phyloP scores from a whole-genome alignment of 2,329 filamentous ascomycete species.

The Parascedosporium putredinis region DNA sequence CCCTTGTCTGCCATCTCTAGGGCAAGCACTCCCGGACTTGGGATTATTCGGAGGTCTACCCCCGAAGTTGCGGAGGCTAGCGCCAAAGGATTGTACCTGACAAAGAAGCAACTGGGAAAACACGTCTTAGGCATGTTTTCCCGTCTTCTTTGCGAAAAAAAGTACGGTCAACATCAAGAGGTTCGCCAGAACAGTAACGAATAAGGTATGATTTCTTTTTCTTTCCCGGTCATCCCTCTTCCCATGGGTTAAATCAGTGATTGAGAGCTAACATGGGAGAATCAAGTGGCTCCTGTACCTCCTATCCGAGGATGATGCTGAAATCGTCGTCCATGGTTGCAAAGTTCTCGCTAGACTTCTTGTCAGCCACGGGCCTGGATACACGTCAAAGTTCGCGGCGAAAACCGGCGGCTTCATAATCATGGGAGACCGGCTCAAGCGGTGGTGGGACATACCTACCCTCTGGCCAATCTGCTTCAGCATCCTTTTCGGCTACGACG shows the following conservation, averaged over 20 bases:
- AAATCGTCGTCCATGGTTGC: conserved; percentile 69
- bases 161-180: conserved; percentile 64
- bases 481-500: conserved; percentile 76
- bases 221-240: background rate
- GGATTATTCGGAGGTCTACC: conserved; percentile 2
- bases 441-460: conserved; percentile 79
- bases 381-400: conserved; percentile 70
- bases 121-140: conserved; percentile 70
- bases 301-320: conserved; percentile 73
- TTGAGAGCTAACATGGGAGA: conserved; percentile 16
- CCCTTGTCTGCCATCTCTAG: conserved; percentile 27
- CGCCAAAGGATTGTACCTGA: conserved; percentile 28
- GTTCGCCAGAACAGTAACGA: conserved; percentile 89
- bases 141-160: conserved; percentile 62
- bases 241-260: conserved; percentile 12
- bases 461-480: conserved; percentile 85
- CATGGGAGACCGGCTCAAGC: conserved; percentile 68
- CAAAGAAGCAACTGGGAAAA: conserved; percentile 62
- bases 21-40: conserved; percentile 28
- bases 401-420: conserved; percentile 85
- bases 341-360: conserved; percentile 78
- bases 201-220: conserved; percentile 54
- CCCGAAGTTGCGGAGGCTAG: conserved; percentile 17
- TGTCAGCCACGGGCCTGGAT: conserved; percentile 68
- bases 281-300: conserved; percentile 80